These are phyloP conservation scores for Plasmodium relictum DNA, from an alignment of 169 alveolate species.

Conservation along the genomic window DNA sequence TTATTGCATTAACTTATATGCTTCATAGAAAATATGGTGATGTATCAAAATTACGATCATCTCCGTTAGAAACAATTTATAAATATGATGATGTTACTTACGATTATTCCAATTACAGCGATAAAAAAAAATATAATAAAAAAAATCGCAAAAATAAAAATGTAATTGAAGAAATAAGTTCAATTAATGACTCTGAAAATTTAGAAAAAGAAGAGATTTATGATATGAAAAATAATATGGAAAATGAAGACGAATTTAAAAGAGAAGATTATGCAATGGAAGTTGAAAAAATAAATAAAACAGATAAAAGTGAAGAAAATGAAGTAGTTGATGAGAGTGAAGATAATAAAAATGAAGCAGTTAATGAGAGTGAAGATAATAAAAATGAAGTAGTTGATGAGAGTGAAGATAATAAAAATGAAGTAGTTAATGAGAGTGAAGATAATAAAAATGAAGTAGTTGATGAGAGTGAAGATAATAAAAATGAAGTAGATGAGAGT, in stretches of 20 bases:
- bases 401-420: neutral
- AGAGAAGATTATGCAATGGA: neutral
- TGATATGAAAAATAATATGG: neutral
- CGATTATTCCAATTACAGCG: constrained; percentile 8
- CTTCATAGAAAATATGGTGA: constrained; percentile 88
- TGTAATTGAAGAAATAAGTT: neutral
- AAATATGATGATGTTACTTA: constrained; percentile 60
- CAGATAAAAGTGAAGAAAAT: constrained; percentile 20
- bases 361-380: neutral
- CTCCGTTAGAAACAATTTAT: constrained; percentile 74
- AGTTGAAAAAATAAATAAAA: neutral
- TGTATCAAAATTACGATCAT: constrained; percentile 78
- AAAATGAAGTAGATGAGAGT: neutral
- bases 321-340: constrained; percentile 13
- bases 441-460: neutral
- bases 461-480: neutral
- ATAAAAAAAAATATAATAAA: neutral
- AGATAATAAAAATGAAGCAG: neutral
- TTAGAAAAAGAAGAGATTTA: neutral
- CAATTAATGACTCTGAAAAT: neutral
- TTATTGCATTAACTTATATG: constrained; percentile 90
- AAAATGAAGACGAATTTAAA: neutral
- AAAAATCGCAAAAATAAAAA: neutral
- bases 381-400: neutral
- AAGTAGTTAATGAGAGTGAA: neutral